A percentile compares a stretch with the other conserved stretches of the same genome.
Evolutionary conservation across 1,139 yeast species (phyloP).

Genomic region (Geotrichum candidum): DNA sequence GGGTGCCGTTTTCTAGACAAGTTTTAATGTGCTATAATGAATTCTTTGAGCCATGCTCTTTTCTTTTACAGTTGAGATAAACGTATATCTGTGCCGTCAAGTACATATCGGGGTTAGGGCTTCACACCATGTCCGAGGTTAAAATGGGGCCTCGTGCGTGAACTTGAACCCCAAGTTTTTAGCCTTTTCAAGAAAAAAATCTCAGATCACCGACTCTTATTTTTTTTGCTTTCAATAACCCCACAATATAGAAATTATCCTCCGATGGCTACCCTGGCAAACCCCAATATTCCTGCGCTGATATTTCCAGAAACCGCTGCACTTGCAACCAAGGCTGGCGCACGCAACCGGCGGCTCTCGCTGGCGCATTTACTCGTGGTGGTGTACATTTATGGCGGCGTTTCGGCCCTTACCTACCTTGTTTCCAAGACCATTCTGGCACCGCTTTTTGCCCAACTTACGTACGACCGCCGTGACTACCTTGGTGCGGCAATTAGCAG

Average conservation of each 20-base stretch:
- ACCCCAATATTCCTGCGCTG: conserved; percentile 14
- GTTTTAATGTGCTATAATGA: background rate
- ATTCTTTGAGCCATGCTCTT: background rate
- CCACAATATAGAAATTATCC: background rate
- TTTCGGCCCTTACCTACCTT: conserved; percentile 30
- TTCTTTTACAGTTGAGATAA: too few species aligned
- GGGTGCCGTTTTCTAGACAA: conserved; percentile 45
- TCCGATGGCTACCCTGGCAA: background rate
- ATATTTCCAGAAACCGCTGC: conserved; percentile 25
- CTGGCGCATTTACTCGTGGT: conserved; percentile 29
- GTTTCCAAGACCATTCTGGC: conserved; percentile 32
- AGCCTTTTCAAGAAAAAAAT: background rate
- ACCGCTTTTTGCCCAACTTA: conserved; percentile 35
- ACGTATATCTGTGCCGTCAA: background rate
- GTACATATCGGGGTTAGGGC: background rate
- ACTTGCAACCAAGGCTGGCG: conserved; percentile 4
- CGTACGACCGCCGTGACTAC: conserved; percentile 32
- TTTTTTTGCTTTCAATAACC: background rate
- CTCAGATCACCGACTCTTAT: background rate
- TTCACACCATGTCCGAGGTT: background rate
- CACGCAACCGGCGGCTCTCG: conserved; percentile 20
- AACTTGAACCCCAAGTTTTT: background rate
- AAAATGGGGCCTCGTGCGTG: background rate
- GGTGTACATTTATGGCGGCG: conserved; percentile 35
- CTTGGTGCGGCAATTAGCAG: conserved; percentile 25